Evolutionary conservation across 108 stramenopile species (phyloP).

Genomic region (Nitzschia sp.): DNA sequence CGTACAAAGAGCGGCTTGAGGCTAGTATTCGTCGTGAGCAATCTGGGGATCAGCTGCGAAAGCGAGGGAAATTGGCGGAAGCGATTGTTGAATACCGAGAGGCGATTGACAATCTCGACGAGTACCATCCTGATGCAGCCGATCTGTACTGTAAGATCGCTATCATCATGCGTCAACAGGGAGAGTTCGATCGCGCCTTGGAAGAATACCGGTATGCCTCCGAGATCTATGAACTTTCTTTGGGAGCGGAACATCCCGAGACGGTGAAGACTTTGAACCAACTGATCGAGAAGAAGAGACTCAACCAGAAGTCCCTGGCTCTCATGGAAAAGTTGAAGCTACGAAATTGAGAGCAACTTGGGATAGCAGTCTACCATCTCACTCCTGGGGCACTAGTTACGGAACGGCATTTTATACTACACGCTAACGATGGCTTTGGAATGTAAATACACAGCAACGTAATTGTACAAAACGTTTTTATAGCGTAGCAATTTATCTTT

Average conservation of each 20-base stretch:
- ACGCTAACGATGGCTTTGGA: too few species aligned
- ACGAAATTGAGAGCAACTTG: too few species aligned
- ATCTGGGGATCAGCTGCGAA: conserved; percentile 24
- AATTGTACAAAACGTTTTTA: too few species aligned
- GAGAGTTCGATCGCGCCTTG: conserved; percentile 32
- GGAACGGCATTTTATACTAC: too few species aligned
- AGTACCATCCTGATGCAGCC: conserved; percentile 39
- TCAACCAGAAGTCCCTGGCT: conserved; percentile 22
- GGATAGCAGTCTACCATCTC: too few species aligned
- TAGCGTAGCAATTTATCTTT: too few species aligned
- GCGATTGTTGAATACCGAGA: conserved; percentile 22
- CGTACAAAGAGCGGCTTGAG: conserved; percentile 17
- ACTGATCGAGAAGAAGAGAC: conserved; percentile 23
- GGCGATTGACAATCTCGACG: conserved; percentile 24
- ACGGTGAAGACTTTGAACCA: conserved; percentile 32
- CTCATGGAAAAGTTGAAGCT: conserved; percentile 22
- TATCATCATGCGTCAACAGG: conserved; percentile 24
- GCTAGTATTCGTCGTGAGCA: conserved; percentile 22
- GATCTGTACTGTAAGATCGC: conserved; percentile 40
- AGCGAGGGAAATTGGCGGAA: conserved; percentile 15
- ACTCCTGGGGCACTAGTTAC: too few species aligned
- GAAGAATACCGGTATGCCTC: conserved; percentile 35
- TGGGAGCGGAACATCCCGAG: conserved; percentile 41
- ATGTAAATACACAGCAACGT: too few species aligned
- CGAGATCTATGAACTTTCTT: conserved; percentile 36